Evolutionary conservation across 257 asterid genomes (phyloP).

Genomic region (Nicotiana otophora): DNA sequence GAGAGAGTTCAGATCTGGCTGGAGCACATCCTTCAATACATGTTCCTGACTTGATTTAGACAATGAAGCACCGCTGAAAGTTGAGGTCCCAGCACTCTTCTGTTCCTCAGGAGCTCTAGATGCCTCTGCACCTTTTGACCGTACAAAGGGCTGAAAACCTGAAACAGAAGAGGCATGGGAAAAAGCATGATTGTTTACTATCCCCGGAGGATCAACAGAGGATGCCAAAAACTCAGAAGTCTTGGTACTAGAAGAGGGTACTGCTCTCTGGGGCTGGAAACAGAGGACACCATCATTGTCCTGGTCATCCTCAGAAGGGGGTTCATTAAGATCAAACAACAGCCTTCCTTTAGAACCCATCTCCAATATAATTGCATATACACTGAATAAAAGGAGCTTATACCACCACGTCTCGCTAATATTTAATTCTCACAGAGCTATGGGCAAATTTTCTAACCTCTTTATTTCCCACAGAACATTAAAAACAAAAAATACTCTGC

Average conservation of each 20-base stretch:
- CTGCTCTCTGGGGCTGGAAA: slow-evolving; percentile 88
- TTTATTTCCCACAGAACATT: not conserved
- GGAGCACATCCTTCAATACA: slow-evolving; percentile 34
- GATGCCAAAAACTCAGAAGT: slow-evolving; percentile 55
- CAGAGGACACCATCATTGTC: slow-evolving; percentile 54
- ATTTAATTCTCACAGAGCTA: not conserved
- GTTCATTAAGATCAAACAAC: slow-evolving; percentile 95
- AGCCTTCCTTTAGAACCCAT: slow-evolving; percentile 96
- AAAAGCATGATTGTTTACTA: slow-evolving; percentile 82
- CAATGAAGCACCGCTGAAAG: slow-evolving; percentile 28
- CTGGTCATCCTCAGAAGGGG: slow-evolving; percentile 77
- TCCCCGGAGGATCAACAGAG: slow-evolving; percentile 63
- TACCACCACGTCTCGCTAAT: not conserved
- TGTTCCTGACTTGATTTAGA: slow-evolving; percentile 35
- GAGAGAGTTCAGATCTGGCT: slow-evolving; percentile 32
- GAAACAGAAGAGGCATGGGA: slow-evolving; percentile 94
- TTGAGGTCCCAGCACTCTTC: slow-evolving; percentile 26
- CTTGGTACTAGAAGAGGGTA: slow-evolving; percentile 73
- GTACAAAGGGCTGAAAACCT: slow-evolving; percentile 94
- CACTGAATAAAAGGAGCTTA: slow-evolving; percentile 25
- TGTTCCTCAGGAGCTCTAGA: slow-evolving; percentile 32
- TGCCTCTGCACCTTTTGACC: slow-evolving; percentile 46
- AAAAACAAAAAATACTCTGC: not conserved
- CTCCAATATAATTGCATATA: slow-evolving; percentile 60
- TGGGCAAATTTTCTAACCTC: not conserved